A percentile compares a stretch with the other conserved stretches of the same genome.
Evolutionary conservation across 768 basidiomycete genomes (phyloP).

Genomic region (Amyloporia xantha): DNA sequence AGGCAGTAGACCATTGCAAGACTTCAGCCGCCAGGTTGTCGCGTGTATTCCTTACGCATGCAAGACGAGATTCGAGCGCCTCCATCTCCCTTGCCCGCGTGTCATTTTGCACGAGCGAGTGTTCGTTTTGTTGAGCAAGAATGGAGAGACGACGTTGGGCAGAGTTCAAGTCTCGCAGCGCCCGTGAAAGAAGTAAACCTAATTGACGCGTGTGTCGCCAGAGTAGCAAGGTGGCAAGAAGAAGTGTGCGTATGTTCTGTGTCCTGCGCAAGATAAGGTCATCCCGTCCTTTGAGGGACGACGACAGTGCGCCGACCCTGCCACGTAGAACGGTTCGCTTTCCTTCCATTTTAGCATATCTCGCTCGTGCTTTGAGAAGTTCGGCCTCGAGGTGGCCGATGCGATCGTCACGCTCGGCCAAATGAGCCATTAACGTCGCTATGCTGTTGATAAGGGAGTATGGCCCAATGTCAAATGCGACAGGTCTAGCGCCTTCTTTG

Average conservation of each 20-base stretch:
- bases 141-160: neutral
- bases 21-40: neutral
- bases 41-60: neutral
- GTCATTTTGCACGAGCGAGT: neutral
- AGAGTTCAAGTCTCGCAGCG: neutral
- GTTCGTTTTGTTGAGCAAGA: neutral
- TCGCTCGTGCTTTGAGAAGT: neutral
- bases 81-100: neutral
- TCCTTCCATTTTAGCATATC: neutral
- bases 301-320: neutral
- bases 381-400: neutral
- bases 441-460: neutral
- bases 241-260: neutral
- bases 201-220: neutral
- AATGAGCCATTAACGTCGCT: neutral
- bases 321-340: neutral
- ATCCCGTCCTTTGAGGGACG: neutral
- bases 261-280: neutral
- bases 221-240: neutral
- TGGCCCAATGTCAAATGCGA: neutral
- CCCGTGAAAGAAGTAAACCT: neutral
- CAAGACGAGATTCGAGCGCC: neutral
- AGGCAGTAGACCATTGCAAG: neutral
- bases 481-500: neutral
- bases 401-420: neutral